phyloP scores from a whole-genome alignment of 148 eudicot species.

The Chenopodium berlandieri region DNA sequence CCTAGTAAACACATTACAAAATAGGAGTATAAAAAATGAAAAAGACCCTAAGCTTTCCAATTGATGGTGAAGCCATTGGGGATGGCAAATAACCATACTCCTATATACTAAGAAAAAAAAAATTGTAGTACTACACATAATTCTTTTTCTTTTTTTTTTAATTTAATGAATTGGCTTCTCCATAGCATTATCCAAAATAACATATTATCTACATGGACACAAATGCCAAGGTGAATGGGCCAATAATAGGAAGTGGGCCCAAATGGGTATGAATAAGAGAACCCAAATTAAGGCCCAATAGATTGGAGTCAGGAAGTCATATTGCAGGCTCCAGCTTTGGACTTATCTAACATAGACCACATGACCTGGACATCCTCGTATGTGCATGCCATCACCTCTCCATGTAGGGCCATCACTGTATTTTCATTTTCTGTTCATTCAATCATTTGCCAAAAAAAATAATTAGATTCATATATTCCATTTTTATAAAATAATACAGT shows the following conservation, averaged over 20 bases:
- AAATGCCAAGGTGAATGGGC: neutral
- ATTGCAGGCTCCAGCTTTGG: slow-evolving; percentile 43
- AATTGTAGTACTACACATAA: neutral
- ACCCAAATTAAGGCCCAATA: neutral
- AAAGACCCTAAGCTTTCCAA: neutral
- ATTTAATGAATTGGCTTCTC: slow-evolving; percentile 9
- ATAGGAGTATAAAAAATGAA: neutral
- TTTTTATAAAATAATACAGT: neutral
- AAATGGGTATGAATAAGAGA: slow-evolving; percentile 3
- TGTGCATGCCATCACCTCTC: slow-evolving; percentile 87
- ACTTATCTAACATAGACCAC: slow-evolving; percentile 92
- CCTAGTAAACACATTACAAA: slow-evolving; percentile 25
- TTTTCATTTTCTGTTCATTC: slow-evolving; percentile 39
- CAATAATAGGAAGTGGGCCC: neutral
- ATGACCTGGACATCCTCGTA: slow-evolving; percentile 87
- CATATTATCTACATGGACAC: slow-evolving; percentile 34
- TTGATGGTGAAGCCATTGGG: slow-evolving; percentile 29
- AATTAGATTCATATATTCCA: slow-evolving; percentile 5
- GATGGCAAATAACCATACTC: slow-evolving; percentile 38
- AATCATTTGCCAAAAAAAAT: neutral
- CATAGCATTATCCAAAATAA: slow-evolving; percentile 24
- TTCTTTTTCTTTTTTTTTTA: neutral
- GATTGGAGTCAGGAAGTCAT: slow-evolving; percentile 32
- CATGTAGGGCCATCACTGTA: slow-evolving; percentile 59
- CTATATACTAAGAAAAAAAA: neutral